Conservation (phyloP, 257 asterid genomes). For the Ilex asprella region DNA sequence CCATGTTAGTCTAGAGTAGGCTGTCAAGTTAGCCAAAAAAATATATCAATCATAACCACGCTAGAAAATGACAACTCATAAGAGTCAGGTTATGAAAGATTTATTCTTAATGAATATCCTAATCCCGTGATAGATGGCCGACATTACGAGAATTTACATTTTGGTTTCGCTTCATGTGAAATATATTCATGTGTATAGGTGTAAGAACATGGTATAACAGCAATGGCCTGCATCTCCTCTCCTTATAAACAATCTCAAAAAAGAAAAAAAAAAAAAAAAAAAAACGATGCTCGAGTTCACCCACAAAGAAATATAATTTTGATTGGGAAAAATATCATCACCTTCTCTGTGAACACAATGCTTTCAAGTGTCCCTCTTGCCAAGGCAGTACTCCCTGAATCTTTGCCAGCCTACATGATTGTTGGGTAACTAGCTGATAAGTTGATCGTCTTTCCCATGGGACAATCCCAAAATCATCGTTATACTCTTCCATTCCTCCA, state of each 20-base stretch:
- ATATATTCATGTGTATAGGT: slow-evolving; percentile 2
- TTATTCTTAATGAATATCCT: no score
- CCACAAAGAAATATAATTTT: background rate
- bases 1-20: no score
- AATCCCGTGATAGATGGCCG: no score
- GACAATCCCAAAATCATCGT: slow-evolving; percentile 85
- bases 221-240: background rate
- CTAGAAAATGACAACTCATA: no score
- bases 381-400: slow-evolving; percentile 81
- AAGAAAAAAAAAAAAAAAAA: background rate
- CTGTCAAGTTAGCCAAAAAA: no score
- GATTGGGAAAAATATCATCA: background rate
- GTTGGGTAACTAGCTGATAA: slow-evolving; percentile 61
- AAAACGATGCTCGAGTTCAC: background rate
- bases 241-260: slow-evolving; percentile 4
- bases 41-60: no score
- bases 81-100: no score
- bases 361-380: slow-evolving; percentile 56
- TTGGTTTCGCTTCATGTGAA: no score
- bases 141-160: no score
- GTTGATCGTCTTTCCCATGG: slow-evolving; percentile 76
- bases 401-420: slow-evolving; percentile 78
- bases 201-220: slow-evolving; percentile 7
- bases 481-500: slow-evolving; percentile 80
- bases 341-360: slow-evolving; percentile 41